Conservation (phyloP, 176 grass and related monocot species). For the Thinopyrum elongatum region DNA sequence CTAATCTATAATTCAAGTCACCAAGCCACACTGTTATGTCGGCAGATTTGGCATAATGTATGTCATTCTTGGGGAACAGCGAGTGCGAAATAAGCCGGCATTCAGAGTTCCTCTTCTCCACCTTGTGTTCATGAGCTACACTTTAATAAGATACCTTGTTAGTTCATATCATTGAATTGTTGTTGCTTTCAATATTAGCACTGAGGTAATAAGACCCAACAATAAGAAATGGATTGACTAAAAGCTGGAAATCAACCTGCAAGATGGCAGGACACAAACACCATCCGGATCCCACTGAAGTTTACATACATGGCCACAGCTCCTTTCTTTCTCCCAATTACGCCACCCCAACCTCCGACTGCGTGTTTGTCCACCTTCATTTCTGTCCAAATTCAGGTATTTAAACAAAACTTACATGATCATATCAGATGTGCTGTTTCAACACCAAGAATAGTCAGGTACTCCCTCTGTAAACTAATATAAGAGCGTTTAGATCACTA, state of each 20-base stretch:
- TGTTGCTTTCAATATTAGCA: background rate
- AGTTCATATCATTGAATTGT: background rate
- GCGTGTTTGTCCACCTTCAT: constrained; percentile 52
- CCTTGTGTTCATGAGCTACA: constrained; percentile 57
- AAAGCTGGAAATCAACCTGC: constrained; percentile 34
- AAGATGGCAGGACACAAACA: constrained; percentile 70
- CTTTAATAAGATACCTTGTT: background rate
- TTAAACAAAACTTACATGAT: background rate
- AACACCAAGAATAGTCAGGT: background rate
- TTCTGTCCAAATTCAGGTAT: constrained; percentile 27
- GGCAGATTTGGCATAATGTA: constrained; percentile 18
- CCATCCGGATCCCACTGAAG: constrained; percentile 57
- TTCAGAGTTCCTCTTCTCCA: constrained; percentile 69
- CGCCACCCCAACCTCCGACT: constrained; percentile 43
- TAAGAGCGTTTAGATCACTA: too few species aligned
- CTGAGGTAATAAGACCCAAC: background rate
- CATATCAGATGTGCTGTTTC: background rate
- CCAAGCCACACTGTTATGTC: constrained; percentile 66
- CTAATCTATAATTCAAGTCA: constrained; percentile 71
- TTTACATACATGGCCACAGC: constrained; percentile 64
- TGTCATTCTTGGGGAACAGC: constrained; percentile 46
- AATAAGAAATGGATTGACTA: background rate
- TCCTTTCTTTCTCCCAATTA: constrained; percentile 79
- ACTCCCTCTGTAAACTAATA: too few species aligned
- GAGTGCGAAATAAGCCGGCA: constrained; percentile 53